Evolutionary conservation across 768 basidiomycete species (phyloP).

Genomic region (Gyrodon lividus): DNA sequence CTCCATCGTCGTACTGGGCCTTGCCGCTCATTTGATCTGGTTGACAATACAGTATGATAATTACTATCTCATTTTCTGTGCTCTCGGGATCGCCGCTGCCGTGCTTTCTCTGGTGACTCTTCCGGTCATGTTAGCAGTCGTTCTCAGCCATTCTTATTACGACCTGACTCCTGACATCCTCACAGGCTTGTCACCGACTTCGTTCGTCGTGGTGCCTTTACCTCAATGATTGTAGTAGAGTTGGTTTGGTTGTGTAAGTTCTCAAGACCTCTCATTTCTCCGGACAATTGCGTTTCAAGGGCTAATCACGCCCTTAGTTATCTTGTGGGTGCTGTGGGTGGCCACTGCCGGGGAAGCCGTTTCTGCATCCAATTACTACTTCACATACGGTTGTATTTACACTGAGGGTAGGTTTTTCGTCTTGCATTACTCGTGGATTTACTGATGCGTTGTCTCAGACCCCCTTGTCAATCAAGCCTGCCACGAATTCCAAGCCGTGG

Average conservation of each 20-base stretch:
- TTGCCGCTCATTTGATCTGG: conserved; percentile 29
- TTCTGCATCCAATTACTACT: not conserved
- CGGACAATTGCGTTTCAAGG: not conserved
- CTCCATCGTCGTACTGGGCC: conserved; percentile 31
- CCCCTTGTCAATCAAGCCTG: conserved; percentile 17
- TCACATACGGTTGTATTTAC: conserved; percentile 12
- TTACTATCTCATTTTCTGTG: conserved; percentile 20
- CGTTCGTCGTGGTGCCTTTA: conserved; percentile 35
- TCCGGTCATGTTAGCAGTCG: conserved; percentile 24
- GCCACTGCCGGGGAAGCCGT: conserved; percentile 33
- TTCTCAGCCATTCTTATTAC: not conserved
- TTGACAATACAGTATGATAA: conserved; percentile 10
- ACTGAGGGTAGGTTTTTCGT: conserved; percentile 4
- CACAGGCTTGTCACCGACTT: conserved; percentile 37
- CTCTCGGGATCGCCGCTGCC: conserved; percentile 29
- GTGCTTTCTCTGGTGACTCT: conserved; percentile 31
- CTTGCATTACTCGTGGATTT: not conserved
- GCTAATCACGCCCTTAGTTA: conserved; percentile 12
- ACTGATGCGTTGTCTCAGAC: conserved; percentile 11
- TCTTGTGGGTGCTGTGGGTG: conserved; percentile 42
- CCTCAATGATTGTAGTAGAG: conserved; percentile 40
- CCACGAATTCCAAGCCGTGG: conserved; percentile 30
- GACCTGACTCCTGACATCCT: conserved; percentile 3
- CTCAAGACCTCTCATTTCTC: not conserved
- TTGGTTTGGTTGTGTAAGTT: conserved; percentile 38